Percentiles rank a stretch among this genome's conserved stretches.
phyloP scores from a whole-genome alignment of 1,284 basidiomycete species.

The Pseudozyma pruni region DNA sequence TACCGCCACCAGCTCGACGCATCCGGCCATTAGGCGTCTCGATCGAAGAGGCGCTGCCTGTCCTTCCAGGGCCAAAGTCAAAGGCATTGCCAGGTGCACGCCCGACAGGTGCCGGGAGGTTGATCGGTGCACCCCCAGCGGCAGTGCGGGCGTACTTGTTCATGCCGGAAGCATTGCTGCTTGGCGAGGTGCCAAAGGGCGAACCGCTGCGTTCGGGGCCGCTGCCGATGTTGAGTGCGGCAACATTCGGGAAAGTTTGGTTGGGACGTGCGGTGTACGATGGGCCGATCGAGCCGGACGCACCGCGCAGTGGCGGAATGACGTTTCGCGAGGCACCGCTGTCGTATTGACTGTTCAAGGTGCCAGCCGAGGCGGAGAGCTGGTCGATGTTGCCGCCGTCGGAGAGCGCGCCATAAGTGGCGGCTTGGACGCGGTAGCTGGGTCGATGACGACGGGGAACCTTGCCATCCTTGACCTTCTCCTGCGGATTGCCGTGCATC shows the following conservation, averaged over 20 bases:
- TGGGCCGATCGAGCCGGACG: constrained; percentile 36
- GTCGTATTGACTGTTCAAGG: constrained; percentile 5
- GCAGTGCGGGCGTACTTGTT: constrained; percentile 18
- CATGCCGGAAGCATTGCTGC: constrained; percentile 11
- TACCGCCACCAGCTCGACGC: constrained; percentile 11
- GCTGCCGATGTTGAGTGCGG: constrained; percentile 18
- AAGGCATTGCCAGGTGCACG: constrained; percentile 44
- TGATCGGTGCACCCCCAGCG: constrained; percentile 4
- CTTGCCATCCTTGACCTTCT: constrained; percentile 63
- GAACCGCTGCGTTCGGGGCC: constrained; percentile 24
- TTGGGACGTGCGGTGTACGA: constrained; percentile 20
- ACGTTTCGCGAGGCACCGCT: constrained; percentile 27
- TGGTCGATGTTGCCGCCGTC: constrained; percentile 25
- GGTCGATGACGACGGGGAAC: constrained; percentile 50
- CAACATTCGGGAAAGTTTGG: constrained; percentile 11
- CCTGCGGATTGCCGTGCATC: constrained; percentile 63
- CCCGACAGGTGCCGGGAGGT: constrained; percentile 29
- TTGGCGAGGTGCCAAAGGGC: constrained; percentile 24
- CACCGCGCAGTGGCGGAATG: constrained; percentile 36
- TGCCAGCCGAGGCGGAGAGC: constrained; percentile 38
- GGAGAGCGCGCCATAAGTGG: constrained; percentile 36
- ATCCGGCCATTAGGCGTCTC: constrained; percentile 21
- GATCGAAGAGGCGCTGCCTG: constrained; percentile 22
- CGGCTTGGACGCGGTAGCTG: constrained; percentile 24
- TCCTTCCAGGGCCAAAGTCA: constrained; percentile 40